Evolutionary conservation across 805 yeast species (phyloP), one percentile per base, ranked within the genome.

Genomic region (Candida awuae): DNA sequence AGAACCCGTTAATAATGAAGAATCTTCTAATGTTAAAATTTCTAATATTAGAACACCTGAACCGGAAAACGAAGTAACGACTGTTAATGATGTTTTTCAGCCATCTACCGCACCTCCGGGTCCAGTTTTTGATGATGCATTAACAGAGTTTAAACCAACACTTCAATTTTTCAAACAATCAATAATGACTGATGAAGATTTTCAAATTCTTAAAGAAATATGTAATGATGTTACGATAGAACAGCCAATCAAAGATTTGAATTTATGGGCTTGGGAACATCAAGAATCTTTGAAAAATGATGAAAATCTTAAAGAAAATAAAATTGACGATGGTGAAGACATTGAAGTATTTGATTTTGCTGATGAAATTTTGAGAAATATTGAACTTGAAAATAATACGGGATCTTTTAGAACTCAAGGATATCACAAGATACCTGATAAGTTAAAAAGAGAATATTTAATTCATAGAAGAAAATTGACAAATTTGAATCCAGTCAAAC

Each of bases 331-430:
- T 14, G 37, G 25, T n/a, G 58, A 50, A 16, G 58, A 55, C 14
- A 34, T 42, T n/a, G 66, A 59, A 7, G 44, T 43, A 13, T 38
- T 43, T 29, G 52, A 50, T 10, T 54, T 53, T 43, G 60, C 53
- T n/a, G 53, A 58, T 19, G 63, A 53, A 31, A 45, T 48, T 18
- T 29, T 45, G 6, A 26, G 29, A 6, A 55, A 56, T 34, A 34
- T 46, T 12, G 36, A 35, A 1, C 49, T 71, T 31, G 67, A 63
- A 31, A 73, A 71, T 37, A 39, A 46, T 0, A 62, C 80, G 0
- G 84, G 87, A 1, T 68, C 84, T 2, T 81, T 81, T 51, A 72
- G 75, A 51, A 77, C 87, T 27, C 76, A 80, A 41, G 94, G 95
- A 0, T 84, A 79, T 54, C 59, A 62, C 33, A 83, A 82, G 55